Percentiles rank a stretch among this genome's conserved stretches.
Conservation (phyloP, 495 filamentous ascomycete genomes). For the Talaromyces stipitatus region DNA sequence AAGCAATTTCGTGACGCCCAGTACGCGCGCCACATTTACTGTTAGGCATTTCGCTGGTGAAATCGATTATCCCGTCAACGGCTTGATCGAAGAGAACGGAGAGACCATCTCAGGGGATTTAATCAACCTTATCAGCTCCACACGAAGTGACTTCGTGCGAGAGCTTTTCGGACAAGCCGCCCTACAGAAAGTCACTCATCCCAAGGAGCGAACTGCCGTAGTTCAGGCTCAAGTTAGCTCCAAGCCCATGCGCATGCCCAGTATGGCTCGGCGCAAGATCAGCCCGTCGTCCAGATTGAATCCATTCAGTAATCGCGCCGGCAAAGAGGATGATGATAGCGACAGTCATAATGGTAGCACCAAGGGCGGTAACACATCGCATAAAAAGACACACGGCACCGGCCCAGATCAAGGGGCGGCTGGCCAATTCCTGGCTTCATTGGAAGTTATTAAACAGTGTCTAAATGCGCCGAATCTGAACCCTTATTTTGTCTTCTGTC, state of each 20-base stretch:
- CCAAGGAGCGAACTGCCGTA: slow-evolving; percentile 80
- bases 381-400: slow-evolving; percentile 34
- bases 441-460: slow-evolving; percentile 82
- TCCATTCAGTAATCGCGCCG: slow-evolving; percentile 25
- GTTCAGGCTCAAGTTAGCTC: slow-evolving; percentile 96
- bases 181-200: slow-evolving; percentile 81
- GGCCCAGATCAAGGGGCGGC: slow-evolving; percentile 74
- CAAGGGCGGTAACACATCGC: slow-evolving; percentile 19
- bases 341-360: slow-evolving; percentile 39
- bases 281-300: slow-evolving; percentile 40
- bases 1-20: slow-evolving; percentile 75
- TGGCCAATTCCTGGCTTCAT: slow-evolving; percentile 80
- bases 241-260: slow-evolving; percentile 84
- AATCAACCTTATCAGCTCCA: slow-evolving; percentile 87
- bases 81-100: slow-evolving; percentile 87
- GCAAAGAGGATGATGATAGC: slow-evolving; percentile 48
- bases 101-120: slow-evolving; percentile 93
- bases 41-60: slow-evolving; percentile 94
- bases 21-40: slow-evolving; percentile 69
- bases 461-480: slow-evolving; percentile 76
- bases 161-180: slow-evolving; percentile 92
- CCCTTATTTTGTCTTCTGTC: slow-evolving; percentile 91
- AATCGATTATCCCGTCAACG: slow-evolving; percentile 85
- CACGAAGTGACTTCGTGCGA: slow-evolving; percentile 77
- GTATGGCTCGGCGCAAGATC: slow-evolving; percentile 72